Base-by-base conservation (phyloP, 305 asterid species). In the Solanum hybrid region DNA sequence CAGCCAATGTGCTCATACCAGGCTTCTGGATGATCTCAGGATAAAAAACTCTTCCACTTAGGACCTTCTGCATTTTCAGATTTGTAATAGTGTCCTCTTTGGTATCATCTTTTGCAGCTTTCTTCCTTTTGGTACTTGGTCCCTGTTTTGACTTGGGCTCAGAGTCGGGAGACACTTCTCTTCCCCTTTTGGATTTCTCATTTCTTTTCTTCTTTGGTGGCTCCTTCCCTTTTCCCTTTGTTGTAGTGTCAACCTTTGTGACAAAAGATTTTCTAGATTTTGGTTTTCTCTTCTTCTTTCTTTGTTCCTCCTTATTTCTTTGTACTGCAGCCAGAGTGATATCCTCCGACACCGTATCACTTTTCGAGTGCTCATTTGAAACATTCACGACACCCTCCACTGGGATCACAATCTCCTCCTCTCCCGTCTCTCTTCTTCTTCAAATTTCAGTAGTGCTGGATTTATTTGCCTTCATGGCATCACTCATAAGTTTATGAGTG, bases 341-440 rank as follows among this genome's bases (percentile, higher is more conserved):
- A 14, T 13, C 60, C 7, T 46, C 0, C 20, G 1, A 46, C 60
- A 46, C 2, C 1, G 7, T 46, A 46, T 46, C 7, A 46, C 60
- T 46, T 46, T 13, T 0, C 2, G 7, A 46, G 60, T 46, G 20
- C 20, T 46, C 7, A 46, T 46, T 46, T 46, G 60, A 46, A 46
- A 46, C 20, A 46, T 46, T 46, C 20, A 46, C 60, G 0, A 46
- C 64, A 46, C 64, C 22, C 0, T 46, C 3, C 0, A 46, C 0
- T 46, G 22, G 64, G 22, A 46, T 46, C 22, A 14, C 8, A 46
- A 46, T 46, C 64, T 46, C 7, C 22, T 46, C 22, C 0, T 46
- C 64, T 46, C 64, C 22, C 22, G 0, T 4, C 22, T 14, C 8
- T 14, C 6, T 32, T 34, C 6, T 46, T 46, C 8, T 46, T 46